Conservation (phyloP, 805 yeast genomes). For the Kazachstania bromeliacearum region DNA sequence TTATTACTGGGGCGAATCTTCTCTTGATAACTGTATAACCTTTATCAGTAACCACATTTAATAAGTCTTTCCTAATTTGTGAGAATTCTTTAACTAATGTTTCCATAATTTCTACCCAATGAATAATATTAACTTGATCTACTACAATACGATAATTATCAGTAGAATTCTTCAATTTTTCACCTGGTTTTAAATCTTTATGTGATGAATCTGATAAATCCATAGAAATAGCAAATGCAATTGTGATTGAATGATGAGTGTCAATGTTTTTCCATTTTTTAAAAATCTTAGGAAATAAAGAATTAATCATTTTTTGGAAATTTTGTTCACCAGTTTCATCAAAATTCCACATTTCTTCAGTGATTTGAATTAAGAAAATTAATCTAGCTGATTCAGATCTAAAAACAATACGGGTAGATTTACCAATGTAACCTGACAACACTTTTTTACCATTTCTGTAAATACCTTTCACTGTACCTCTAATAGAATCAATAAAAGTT, state of each 20-base stretch:
- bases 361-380: conserved; percentile 75
- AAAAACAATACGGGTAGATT: conserved; percentile 68
- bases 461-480: conserved; percentile 56
- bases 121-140: conserved; percentile 79
- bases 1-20: conserved; percentile 70
- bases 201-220: conserved; percentile 45
- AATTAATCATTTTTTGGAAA: conserved; percentile 85
- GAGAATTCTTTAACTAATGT: conserved; percentile 77
- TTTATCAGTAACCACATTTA: conserved; percentile 33
- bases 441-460: conserved; percentile 55
- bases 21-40: conserved; percentile 41
- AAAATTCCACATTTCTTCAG: conserved; percentile 96
- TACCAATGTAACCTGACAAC: conserved; percentile 69
- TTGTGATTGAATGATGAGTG: conserved; percentile 85
- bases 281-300: conserved; percentile 84
- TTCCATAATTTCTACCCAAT: conserved; percentile 91
- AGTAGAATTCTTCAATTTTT: conserved; percentile 51
- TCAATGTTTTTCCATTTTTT: conserved; percentile 78
- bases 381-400: conserved; percentile 86
- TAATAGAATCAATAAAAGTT: conserved; percentile 49
- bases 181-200: conserved; percentile 58
- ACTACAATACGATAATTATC: conserved; percentile 92
- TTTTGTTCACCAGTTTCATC: conserved; percentile 93
- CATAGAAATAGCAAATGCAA: conserved; percentile 75
- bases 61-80: conserved; percentile 65